Evolutionary conservation across 2,329 filamentous ascomycete species (phyloP), one percentile per base, ranked within the genome.

Genomic region (Ceratocystis diversiconidia): DNA sequence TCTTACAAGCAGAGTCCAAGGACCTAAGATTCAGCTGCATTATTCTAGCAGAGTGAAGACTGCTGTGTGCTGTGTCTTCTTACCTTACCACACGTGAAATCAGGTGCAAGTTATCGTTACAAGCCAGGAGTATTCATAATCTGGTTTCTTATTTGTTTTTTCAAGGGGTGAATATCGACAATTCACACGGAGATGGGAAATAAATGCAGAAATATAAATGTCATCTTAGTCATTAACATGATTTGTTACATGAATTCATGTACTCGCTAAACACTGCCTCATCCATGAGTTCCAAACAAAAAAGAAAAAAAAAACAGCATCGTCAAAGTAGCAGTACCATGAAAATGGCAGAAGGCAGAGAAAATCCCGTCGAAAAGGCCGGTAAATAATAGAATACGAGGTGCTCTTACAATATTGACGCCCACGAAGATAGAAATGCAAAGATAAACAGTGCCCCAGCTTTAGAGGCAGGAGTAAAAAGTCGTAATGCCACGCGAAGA

Each of bases 1-100:
- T 85, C 69, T 71, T 85, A 63, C 79, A 81, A 74, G 74, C 80
- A 19, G 81, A 80, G 67, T 80, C 79, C 2, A 80, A 72, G 6
- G 82, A 85, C 70, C 72, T 84, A 75, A 76, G 82, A 66, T 85
- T 85, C 70, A 84, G 81, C 67, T 82, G 80, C 65, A 80, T 85
- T 44, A 81, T 81, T 64, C 70, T 85, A 67, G 82, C 81, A 6
- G 78, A 62, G 25, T 44, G 25, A 32, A 32, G 22, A 19, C 22
- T 62, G 22, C 12, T 19, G n/a, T 15, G 2, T 43, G 32, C 32
- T 32, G 32, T 32, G 32, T 32, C 22, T 25, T 25, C 22, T 25
- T 25, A 2, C 22, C 32, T 10, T 32, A 10, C 32, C 32, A 32
- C 32, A 10, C 32, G 6, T 32, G 7, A 2, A 32, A 7, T 32